Conservation (phyloP, 2,329 filamentous ascomycete species). For the Xylariaceae sp. region DNA sequence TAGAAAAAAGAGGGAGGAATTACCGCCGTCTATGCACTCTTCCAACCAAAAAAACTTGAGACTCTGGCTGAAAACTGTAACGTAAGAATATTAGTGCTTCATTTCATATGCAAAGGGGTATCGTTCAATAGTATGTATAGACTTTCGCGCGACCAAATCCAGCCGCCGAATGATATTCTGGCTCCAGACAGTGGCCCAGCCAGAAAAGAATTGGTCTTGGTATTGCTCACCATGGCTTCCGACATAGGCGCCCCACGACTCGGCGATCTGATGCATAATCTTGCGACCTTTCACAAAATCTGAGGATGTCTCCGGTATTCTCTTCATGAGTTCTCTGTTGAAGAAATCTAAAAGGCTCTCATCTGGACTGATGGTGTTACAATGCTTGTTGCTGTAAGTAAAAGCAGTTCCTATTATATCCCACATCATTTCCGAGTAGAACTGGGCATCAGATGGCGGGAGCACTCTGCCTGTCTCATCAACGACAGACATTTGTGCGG, state of each 20-base stretch:
- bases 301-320: slow-evolving; percentile 44
- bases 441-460: slow-evolving; percentile 42
- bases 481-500: slow-evolving; percentile 52
- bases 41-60: slow-evolving; percentile 75
- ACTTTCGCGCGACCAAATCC: neutral
- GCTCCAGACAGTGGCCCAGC: neutral
- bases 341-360: slow-evolving; percentile 56
- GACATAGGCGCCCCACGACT: slow-evolving; percentile 68
- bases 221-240: slow-evolving; percentile 47
- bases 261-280: slow-evolving; percentile 50
- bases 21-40: slow-evolving; percentile 69
- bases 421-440: slow-evolving; percentile 58
- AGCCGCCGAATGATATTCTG: neutral
- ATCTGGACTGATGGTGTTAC: slow-evolving; percentile 42
- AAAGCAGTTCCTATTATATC: slow-evolving; percentile 64
- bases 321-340: slow-evolving; percentile 39
- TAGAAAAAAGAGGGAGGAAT: slow-evolving; percentile 17
- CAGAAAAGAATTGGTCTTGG: neutral
- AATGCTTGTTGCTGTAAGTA: slow-evolving; percentile 57
- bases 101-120: neutral
- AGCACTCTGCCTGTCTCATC: slow-evolving; percentile 54
- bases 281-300: slow-evolving; percentile 40
- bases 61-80: slow-evolving; percentile 55
- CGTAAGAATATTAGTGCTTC: neutral
- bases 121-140: neutral